A percentile compares a stretch with the other conserved stretches of the same genome.
Evolutionary conservation across 2,329 filamentous ascomycete genomes (phyloP).

Genomic region (Penicillium corylophilum): DNA sequence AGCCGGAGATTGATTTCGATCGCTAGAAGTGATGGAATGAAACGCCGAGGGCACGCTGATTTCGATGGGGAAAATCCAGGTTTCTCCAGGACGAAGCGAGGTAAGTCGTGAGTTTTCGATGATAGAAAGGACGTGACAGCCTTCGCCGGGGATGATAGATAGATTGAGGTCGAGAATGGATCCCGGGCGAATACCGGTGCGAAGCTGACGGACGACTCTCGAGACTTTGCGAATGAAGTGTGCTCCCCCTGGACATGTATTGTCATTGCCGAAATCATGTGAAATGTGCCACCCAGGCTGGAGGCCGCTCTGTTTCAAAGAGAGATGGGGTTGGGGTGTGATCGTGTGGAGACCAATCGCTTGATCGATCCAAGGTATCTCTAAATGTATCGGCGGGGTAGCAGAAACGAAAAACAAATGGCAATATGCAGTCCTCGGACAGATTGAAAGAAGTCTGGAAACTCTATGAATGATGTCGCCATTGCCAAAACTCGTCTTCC

Average conservation of each 20-base stretch:
- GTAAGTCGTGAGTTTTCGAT: conserved; percentile 18
- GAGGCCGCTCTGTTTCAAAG: conserved; percentile 11
- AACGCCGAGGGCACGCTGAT: conserved; percentile 20
- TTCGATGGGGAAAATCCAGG: conserved; percentile 30
- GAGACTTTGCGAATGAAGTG: conserved; percentile 24
- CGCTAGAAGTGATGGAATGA: not conserved
- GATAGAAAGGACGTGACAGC: conserved; percentile 24
- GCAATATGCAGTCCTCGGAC: conserved; percentile 27
- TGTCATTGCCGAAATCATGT: conserved; percentile 18
- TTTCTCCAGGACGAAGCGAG: conserved; percentile 32
- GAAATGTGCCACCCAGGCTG: conserved; percentile 32
- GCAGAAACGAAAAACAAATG: conserved; percentile 37
- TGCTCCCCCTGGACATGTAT: conserved; percentile 8
- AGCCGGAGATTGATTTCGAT: not conserved
- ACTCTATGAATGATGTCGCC: conserved; percentile 25
- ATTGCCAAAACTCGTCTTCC: conserved; percentile 8
- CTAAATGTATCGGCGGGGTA: conserved; percentile 16
- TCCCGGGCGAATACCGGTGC: conserved; percentile 30
- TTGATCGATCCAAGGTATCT: conserved; percentile 21
- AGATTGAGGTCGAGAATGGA: conserved; percentile 25
- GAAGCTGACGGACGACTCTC: conserved; percentile 27
- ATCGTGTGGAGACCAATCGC: conserved; percentile 36
- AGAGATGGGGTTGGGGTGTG: conserved; percentile 26
- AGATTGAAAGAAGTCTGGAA: conserved; percentile 23
- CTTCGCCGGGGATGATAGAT: conserved; percentile 19